Conservation (phyloP, 306 rosid species). For the Rubus idaeus region DNA sequence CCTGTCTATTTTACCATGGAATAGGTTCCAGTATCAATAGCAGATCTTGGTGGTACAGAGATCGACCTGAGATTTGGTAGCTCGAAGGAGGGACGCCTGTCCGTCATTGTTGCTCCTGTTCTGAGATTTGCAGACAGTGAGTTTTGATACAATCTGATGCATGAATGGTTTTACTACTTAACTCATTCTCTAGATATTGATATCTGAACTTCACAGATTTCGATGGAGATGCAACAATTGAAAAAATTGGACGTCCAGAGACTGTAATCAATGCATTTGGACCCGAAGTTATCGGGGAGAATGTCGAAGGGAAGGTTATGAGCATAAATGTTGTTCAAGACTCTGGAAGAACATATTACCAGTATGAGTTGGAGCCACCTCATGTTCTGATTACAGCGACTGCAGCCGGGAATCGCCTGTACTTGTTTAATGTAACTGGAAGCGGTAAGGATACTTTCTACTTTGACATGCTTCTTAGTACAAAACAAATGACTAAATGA, state of each 20-base stretch:
- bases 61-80: conserved; percentile 85
- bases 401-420: conserved; percentile 94
- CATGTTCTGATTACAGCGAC: conserved; percentile 87
- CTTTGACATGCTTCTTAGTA: background rate
- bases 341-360: conserved; percentile 86
- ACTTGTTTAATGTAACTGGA: conserved; percentile 80
- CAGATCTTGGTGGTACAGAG: conserved; percentile 99
- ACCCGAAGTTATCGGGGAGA: conserved; percentile 92
- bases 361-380: conserved; percentile 95
- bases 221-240: conserved; percentile 81
- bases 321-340: conserved; percentile 59
- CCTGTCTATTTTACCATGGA: conserved; percentile 21
- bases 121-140: conserved; percentile 79
- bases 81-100: conserved; percentile 82
- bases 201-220: conserved; percentile 43
- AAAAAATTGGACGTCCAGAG: conserved; percentile 83
- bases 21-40: conserved; percentile 97
- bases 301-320: conserved; percentile 89
- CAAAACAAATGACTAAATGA: background rate
- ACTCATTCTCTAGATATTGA: background rate
- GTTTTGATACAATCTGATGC: conserved; percentile 21
- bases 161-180: background rate
- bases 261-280: conserved; percentile 89
- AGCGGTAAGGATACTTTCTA: conserved; percentile 51
- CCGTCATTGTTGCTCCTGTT: conserved; percentile 91